A percentile compares a stretch with the other conserved stretches of the same genome.
These are phyloP conservation scores for Dillenia suffruticosa DNA, from an alignment of 164 flowering plant species.

Conservation along the genomic window DNA sequence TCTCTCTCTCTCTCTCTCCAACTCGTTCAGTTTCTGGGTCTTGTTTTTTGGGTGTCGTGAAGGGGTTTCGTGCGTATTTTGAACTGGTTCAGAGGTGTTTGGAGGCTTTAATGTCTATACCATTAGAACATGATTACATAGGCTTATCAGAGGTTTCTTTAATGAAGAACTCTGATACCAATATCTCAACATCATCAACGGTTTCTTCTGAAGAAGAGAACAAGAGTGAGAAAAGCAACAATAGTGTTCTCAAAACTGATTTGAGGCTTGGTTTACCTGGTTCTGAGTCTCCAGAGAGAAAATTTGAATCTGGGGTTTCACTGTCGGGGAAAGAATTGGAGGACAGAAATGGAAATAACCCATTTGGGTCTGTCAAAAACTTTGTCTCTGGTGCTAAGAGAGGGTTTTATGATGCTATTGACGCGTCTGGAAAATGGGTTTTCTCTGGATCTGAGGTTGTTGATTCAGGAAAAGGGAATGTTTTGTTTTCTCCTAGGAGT, in stretches of 20 bases:
- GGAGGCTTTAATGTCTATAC: constrained; percentile 39
- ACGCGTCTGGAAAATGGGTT: constrained; percentile 33
- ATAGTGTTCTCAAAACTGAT: constrained; percentile 57
- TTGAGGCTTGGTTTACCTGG: constrained; percentile 92
- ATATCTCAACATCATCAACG: constrained; percentile 3
- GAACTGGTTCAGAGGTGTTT: not conserved
- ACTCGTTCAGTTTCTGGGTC: not conserved
- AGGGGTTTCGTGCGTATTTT: no score
- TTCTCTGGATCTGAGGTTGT: constrained; percentile 28
- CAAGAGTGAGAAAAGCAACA: constrained; percentile 9
- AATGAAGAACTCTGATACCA: constrained; percentile 44
- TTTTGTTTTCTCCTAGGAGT: constrained; percentile 19
- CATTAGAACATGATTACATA: constrained; percentile 68
- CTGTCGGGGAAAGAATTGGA: constrained; percentile 4
- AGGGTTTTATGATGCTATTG: constrained; percentile 63
- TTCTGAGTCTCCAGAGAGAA: constrained; percentile 59
- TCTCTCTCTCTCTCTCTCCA: constrained; percentile 2
- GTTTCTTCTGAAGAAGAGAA: constrained; percentile 6
- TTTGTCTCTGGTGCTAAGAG: constrained; percentile 65
- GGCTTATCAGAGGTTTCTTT: constrained; percentile 56
- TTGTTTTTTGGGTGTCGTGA: not conserved
- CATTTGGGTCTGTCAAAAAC: constrained; percentile 22
- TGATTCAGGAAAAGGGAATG: constrained; percentile 18
- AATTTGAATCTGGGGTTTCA: no score
- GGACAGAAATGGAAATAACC: constrained; percentile 17